Percentiles rank a stretch among this genome's conserved stretches.
Evolutionary conservation across 2,329 filamentous ascomycete genomes (phyloP).

Genomic region (Calonectria pseudoturangicola): DNA sequence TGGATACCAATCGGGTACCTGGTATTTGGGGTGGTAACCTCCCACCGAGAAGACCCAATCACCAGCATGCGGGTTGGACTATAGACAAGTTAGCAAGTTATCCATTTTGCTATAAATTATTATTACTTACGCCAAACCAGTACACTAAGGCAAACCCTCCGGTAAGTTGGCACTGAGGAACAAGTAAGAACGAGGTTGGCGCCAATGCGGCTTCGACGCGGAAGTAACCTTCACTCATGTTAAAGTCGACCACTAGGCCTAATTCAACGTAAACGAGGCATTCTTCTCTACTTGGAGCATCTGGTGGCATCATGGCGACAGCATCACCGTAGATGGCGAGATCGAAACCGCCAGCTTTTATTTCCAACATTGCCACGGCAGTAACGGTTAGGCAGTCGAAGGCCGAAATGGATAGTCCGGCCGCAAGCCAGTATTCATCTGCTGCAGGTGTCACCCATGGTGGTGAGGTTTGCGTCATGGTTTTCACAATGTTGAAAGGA

Average conservation of each 20-base stretch:
- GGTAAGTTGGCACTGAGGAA: neutral
- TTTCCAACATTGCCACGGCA: constrained; percentile 3
- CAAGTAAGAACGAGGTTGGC: neutral
- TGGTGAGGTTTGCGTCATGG: constrained; percentile 1
- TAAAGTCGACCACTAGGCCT: neutral
- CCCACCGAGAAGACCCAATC: constrained; percentile 7
- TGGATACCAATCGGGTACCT: neutral
- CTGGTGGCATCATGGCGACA: constrained; percentile 6
- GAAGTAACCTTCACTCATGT: constrained; percentile 10
- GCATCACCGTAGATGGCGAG: constrained; percentile 3
- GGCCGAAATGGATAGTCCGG: neutral
- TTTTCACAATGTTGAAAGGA: neutral
- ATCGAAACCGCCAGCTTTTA: neutral
- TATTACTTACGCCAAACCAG: neutral
- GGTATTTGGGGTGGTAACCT: constrained; percentile 4
- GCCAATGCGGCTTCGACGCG: constrained; percentile 6
- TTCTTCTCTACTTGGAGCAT: neutral
- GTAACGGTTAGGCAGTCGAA: neutral
- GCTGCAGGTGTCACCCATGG: neutral
- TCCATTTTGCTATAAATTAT: neutral
- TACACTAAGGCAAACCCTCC: neutral
- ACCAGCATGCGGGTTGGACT: constrained; percentile 1
- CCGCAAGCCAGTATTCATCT: constrained; percentile 1
- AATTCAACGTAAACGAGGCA: constrained; percentile 3
- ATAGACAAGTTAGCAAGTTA: neutral